Base-by-base conservation (phyloP, 257 asterid genomes). In the Scutellaria baicalensis region DNA sequence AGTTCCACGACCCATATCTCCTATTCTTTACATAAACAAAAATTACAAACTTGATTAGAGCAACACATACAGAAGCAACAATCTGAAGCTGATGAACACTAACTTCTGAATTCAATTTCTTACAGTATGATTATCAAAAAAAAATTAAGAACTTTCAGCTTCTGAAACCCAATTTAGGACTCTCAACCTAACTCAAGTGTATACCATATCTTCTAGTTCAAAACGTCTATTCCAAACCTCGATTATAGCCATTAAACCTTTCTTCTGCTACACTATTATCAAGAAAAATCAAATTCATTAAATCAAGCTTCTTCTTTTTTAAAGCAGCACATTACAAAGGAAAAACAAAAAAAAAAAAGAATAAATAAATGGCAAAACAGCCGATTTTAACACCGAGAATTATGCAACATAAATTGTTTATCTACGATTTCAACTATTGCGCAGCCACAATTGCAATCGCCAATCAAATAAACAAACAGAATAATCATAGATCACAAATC, bases 1-100 rank as follows among this genome's bases (percentile, higher is more conserved):
- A 56, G 80, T 87, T 71, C 89, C 88, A 76, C 89, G 89, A 35
- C 92, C 80, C 89, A 86, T 86, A 20, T 74, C 51, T 65, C 20
- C 70, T 45, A 61, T 23, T 74, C 16, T 52, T 64, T 62, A 40
- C 13, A 52, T 35, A 51, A 47, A 55, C 45, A 38, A 39, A 72
- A 44, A 66, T 27, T 4, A 68, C 17, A 16, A 73, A 60, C 39
- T 33, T 55, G 47, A 21, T 65, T 64, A 59, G 17, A 42, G 8
- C 13, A 42, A 58, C 57, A 16, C 38, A 54, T 23, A 62, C 61
- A 20, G 47, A 67, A 61, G 47, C 68, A 58, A 63, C 55, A 50
- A 59, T 39, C 36, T 17, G 31, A 66, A 51, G 69, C 51, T 39
- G 2, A 64, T 52, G 58, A 59, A 36, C 6, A 20, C 40, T 38